Base-by-base conservation (phyloP, 2,329 filamentous ascomycete genomes). In the Neofusicoccum parvum region DNA sequence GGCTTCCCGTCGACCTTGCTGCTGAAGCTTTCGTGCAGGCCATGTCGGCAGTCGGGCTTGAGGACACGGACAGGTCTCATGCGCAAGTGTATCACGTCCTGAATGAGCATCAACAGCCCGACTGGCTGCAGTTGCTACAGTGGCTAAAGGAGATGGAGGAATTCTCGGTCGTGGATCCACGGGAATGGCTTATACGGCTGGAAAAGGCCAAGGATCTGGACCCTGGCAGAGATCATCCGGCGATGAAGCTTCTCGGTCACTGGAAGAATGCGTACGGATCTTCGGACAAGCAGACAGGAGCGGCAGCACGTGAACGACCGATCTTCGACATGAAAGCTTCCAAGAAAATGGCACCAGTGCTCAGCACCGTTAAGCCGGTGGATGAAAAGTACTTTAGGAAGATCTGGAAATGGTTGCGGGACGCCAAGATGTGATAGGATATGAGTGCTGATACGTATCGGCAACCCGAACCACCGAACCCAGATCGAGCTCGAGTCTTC, bases 21-120 rank as follows among this genome's bases (percentile, higher is more conserved):
- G 82, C 82, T 4, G 67, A 66, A 23, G 78, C 78, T 11, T 72
- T 85, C 48, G 67, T 82, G 14, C 75, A 81, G 53, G 77, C 36
- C 15, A 32, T 39, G 17, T 54, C 62, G 49, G 67, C 37, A 48
- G 64, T 39, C 11, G 41, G 67, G 1, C 11, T 5, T 53, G 41
- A n/a, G 15, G 43, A 32, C 27, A 64, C 20, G 50, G 17, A 3
- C 15, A 10, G 32, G 27, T 32, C 27, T 7, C 27, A 69, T 72
- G 62, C 65, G 68, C 15, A 32, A 32, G 79, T 86, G 4, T 82
- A 80, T 66, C 83, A 87, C 70, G 74, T 86, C 2, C 68, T 86
- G 34, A 86, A 85, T 66, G 76, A 80, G 34, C 75, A 82, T 66
- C 72, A 65, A 9, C 69, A 69, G 7, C 80, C 81, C 3, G 79